These are phyloP conservation scores for Tephrocybe sp. DNA, from an alignment of 768 basidiomycete genomes.

Conservation along the genomic window DNA sequence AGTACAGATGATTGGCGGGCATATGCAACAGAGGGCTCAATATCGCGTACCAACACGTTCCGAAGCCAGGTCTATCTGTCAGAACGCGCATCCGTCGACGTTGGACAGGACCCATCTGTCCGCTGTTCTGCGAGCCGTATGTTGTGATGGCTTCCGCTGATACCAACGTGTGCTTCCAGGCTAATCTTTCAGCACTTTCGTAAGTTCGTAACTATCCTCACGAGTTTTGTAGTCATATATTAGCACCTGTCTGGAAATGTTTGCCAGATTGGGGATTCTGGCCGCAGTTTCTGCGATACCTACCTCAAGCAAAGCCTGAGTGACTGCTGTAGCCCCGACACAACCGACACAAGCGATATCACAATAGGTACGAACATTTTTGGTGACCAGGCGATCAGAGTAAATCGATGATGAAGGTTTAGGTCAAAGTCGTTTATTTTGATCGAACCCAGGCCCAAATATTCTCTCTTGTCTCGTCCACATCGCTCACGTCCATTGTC, in stretches of 20 bases:
- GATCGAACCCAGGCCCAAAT: too few relatives aligned
- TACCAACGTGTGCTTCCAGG: not conserved
- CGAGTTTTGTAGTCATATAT: not conserved
- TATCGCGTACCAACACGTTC: not conserved
- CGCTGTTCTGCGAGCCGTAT: not conserved
- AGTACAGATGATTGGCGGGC: slow-evolving; percentile 2
- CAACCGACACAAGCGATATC: too few relatives aligned
- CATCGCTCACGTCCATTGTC: not conserved
- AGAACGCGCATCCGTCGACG: not conserved
- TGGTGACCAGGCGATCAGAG: not conserved
- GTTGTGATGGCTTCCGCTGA: slow-evolving; percentile 3
- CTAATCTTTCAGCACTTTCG: not conserved
- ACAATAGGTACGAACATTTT: not conserved
- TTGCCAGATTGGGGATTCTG: not conserved
- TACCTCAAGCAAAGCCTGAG: too few relatives aligned
- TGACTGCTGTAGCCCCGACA: too few relatives aligned
- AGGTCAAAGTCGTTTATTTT: not conserved
- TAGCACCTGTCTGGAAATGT: not conserved
- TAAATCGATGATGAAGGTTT: not conserved
- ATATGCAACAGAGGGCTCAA: not conserved
- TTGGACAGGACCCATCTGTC: slow-evolving; percentile 13
- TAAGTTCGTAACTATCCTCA: not conserved
- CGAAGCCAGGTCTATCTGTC: slow-evolving; percentile 5
- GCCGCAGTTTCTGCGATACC: not conserved
- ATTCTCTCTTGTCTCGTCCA: too few relatives aligned